Evolutionary conservation across 768 basidiomycete genomes (phyloP), one percentile per base, ranked within the genome.

Genomic region (Trametes coccinea): DNA sequence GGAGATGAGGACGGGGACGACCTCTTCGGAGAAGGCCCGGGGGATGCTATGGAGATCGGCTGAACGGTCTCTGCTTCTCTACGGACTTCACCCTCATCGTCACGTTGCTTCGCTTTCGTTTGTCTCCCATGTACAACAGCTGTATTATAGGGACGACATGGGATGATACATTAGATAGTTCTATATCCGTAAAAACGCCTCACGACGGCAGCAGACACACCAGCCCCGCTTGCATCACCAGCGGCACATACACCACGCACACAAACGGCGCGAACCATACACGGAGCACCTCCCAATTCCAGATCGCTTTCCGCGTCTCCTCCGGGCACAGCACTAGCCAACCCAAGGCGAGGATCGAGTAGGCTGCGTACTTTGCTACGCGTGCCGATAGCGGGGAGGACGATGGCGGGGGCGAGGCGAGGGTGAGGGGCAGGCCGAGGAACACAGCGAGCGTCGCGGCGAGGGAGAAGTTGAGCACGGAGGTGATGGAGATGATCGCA

Each of bases 391-490:
- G 0, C 56, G 67, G 53, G 0, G 65, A 40, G 27, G 73, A 70
- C 16, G 48, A 11, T 5, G 34, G 31, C 0, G 79, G 67, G 6
- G 78, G 74, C 11, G 79, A 74, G 8, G 81, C 58, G 27, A 83
- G 74, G 14, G 76, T 61, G n/a, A 93, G 79, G 0, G 92, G 89
- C 9, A 88, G 44, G 7, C 87, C 85, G 16, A 93, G 79, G 8
- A 84, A 67, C 30, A 89, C 71, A 0, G 90, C 84, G 16, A 96
- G 79, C 22, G 80, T 71, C 22, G 88, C 85, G 0, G 95, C 92
- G 17, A 98, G 86, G 7, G 92, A 93, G 75, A 96, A 96, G 73
- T 98, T 97, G 72, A 97, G 85, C 61, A 97, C 87, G 14, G 93
- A 89, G 31, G 86, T 87, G 40, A 92, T 85, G 22, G 87, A 94